These are phyloP conservation scores for Xylaria venustula DNA, from an alignment of 495 filamentous ascomycete genomes.

Conservation along the genomic window DNA sequence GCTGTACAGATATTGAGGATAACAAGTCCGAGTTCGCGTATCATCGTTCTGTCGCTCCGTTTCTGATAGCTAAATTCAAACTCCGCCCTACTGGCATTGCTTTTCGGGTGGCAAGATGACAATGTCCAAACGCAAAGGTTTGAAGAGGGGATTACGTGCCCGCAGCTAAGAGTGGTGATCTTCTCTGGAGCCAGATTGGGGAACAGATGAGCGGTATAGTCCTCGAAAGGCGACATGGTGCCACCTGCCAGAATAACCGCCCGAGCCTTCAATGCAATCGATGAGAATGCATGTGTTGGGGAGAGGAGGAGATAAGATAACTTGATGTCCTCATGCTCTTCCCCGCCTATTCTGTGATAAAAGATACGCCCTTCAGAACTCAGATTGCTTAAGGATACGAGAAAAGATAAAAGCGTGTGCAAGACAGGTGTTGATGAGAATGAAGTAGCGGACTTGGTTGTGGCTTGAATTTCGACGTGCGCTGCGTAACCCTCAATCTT, in stretches of 20 bases:
- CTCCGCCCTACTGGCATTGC: constrained; percentile 52
- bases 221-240: constrained; percentile 95
- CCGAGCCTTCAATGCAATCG: constrained; percentile 80
- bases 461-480: constrained; percentile 51
- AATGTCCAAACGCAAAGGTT: constrained; percentile 75
- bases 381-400: constrained; percentile 81
- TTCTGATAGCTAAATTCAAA: constrained; percentile 89
- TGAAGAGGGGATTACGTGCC: constrained; percentile 83
- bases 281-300: constrained; percentile 85
- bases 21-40: constrained; percentile 70
- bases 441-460: constrained; percentile 19
- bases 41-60: constrained; percentile 59
- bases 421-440: constrained; percentile 65
- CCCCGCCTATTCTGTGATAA: constrained; percentile 54
- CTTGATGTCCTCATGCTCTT: constrained; percentile 43
- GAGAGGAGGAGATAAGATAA: constrained; percentile 92
- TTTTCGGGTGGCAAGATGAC: constrained; percentile 26
- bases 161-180: constrained; percentile 82
- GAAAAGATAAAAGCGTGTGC: constrained; percentile 79
- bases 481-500: constrained; percentile 88
- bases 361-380: constrained; percentile 87
- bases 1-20: constrained; percentile 67
- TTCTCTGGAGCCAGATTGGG: constrained; percentile 64
- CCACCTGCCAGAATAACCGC: constrained; percentile 92
- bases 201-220: constrained; percentile 83